These are phyloP conservation scores for Irpex rosettiformis DNA, from an alignment of 1,284 basidiomycete genomes.

Conservation along the genomic window DNA sequence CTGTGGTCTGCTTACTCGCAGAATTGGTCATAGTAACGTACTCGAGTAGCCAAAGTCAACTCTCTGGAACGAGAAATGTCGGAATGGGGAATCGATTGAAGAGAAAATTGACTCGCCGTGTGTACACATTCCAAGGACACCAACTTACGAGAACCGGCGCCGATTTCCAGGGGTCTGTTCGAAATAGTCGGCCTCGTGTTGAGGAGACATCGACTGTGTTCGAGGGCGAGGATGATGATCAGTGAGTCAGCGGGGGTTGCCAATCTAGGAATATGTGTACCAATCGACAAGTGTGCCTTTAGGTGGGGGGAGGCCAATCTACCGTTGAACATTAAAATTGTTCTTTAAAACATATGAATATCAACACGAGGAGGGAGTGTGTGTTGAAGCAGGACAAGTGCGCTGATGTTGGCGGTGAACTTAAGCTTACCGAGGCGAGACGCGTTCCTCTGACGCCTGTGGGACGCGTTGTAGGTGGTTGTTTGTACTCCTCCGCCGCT, in stretches of 20 bases:
- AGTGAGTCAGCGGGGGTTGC: not conserved
- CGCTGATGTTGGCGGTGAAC: no score
- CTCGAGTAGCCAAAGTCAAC: no score
- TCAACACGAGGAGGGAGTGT: not conserved
- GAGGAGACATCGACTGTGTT: not conserved
- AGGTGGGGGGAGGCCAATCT: no score
- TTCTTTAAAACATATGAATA: not conserved
- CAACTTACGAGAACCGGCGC: not conserved
- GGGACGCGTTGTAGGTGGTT: not conserved
- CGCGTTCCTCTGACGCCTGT: not conserved
- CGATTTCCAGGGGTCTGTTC: not conserved
- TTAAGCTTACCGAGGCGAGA: no score
- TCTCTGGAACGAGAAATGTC: no score
- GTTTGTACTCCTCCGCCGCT: not conserved
- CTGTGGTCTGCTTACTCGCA: no score
- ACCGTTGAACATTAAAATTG: no score
- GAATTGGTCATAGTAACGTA: no score
- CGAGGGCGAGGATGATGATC: not conserved
- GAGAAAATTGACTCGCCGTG: no score
- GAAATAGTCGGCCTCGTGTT: slow-evolving; percentile 1
- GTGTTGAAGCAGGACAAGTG: no score
- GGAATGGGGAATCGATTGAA: no score
- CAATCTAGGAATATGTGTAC: not conserved
- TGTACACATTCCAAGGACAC: no score
- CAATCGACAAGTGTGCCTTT: not conserved